Conservation (phyloP, 2,329 filamentous ascomycete species). For the Venturia aucupariae region DNA sequence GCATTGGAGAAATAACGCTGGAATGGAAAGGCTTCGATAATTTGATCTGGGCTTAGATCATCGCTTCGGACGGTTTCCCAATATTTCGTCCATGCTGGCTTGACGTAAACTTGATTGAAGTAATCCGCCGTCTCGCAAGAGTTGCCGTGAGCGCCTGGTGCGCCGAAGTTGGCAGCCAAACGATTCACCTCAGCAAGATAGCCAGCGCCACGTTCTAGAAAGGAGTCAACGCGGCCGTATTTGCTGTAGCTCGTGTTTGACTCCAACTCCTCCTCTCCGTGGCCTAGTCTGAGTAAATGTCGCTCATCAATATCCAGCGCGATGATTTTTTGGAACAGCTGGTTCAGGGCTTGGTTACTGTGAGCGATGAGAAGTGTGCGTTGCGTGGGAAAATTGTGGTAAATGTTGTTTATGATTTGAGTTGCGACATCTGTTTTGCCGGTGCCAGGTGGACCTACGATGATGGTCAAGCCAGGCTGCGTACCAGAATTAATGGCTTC, state of each 20-base stretch:
- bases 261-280: constrained; percentile 88
- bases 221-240: constrained; percentile 87
- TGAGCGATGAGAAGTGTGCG: constrained; percentile 88
- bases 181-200: constrained; percentile 79
- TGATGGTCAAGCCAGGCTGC: constrained; percentile 85
- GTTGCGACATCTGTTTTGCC: constrained; percentile 99
- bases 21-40: constrained; percentile 76
- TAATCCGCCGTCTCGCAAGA: constrained; percentile 96
- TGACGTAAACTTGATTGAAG: constrained; percentile 86
- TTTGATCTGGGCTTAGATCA: constrained; percentile 48
- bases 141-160: constrained; percentile 87
- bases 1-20: constrained; percentile 78
- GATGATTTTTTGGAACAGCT: constrained; percentile 97
- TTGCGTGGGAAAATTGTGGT: constrained; percentile 92
- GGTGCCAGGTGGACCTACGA: constrained; percentile 91
- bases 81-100: constrained; percentile 82
- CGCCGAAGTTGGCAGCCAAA: constrained; percentile 73
- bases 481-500: constrained; percentile 90
- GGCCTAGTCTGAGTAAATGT: constrained; percentile 82
- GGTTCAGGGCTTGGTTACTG: constrained; percentile 95
- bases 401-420: constrained; percentile 97
- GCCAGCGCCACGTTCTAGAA: constrained; percentile 74
- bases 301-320: constrained; percentile 91
- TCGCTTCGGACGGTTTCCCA: constrained; percentile 53
- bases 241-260: constrained; percentile 87